Base-by-base conservation (phyloP, 2,329 filamentous ascomycete species). In the Cercospora sesami region DNA sequence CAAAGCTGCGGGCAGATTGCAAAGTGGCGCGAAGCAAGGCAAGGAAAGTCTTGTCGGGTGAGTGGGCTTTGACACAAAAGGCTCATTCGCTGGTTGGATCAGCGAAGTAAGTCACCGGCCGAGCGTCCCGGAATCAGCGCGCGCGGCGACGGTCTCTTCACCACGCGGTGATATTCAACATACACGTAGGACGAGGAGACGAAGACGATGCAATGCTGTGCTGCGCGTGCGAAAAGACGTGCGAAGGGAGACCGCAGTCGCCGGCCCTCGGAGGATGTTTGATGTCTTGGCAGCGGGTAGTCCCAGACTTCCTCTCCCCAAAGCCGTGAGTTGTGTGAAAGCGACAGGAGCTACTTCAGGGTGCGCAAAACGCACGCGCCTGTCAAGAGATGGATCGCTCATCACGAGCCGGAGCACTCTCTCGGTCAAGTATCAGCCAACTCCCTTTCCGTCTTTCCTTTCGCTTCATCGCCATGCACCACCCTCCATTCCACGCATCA, bases 351-450 rank as follows among this genome's bases (percentile, higher is more conserved):
- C 45, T 51, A 23, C 45, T 51, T 21, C 53, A 58, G 53, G 53
- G 53, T 58, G 55, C 53, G 28, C 53, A 23, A 23, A 31, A 8
- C 53, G 53, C 53, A 57, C 55, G 55, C 28, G 28, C 28, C 55
- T 59, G 55, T 23, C 28, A 59, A 33, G 68, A 33, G 59, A 62
- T 68, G 36, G 39, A 57, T 61, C 30, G 63, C 53, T 67, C 55
- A 36, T 59, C 55, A 36, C 31, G 55, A 59, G 55, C 55, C 45
- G 45, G 12, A 31, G 55, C 55, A n/a, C 2, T 18, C 53, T 30
- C 28, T 30, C 14, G 18, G 14, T n/a, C 8, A 26, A 12, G 21
- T 28, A 62, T 51, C 60, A 33, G 39, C 60, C 33, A 62, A 30
- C 60, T 21, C 16, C 60, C 33, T 28, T 62, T 51, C n/a, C 60